Evolutionary conservation across 352 stramenopile genomes (phyloP).

Genomic region (Pythium myriotylum): DNA sequence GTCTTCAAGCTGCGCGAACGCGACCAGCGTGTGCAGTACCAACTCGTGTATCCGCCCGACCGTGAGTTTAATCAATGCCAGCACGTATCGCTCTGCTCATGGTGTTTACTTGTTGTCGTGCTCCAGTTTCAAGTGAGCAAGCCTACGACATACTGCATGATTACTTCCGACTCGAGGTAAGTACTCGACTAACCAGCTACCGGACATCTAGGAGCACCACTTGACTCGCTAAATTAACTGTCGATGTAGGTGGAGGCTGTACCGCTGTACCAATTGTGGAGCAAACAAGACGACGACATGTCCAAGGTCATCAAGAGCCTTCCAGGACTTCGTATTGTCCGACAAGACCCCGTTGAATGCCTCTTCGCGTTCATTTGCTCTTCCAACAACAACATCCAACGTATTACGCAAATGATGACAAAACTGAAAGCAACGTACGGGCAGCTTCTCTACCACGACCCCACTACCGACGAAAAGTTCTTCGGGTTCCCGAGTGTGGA

Average conservation of each 20-base stretch:
- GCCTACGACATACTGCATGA: constrained; percentile 10
- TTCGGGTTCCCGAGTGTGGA: constrained; percentile 88
- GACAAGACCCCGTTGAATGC: constrained; percentile 93
- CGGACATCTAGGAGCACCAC: too few species aligned
- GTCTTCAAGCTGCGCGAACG: constrained; percentile 29
- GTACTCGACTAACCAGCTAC: too few species aligned
- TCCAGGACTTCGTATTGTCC: constrained; percentile 82
- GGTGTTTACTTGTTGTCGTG: too few species aligned
- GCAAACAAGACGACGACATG: constrained; percentile 46
- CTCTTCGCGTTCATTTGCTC: constrained; percentile 95
- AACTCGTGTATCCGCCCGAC: constrained; percentile 20
- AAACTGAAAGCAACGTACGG: constrained; percentile 86
- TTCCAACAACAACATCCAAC: constrained; percentile 96
- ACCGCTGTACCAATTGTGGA: constrained; percentile 53
- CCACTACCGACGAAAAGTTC: constrained; percentile 30
- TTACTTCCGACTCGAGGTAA: constrained; percentile 33
- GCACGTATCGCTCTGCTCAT: too few species aligned
- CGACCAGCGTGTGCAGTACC: constrained; percentile 26
- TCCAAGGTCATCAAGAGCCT: constrained; percentile 65
- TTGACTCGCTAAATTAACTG: not conserved
- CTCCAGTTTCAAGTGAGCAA: constrained; percentile 11
- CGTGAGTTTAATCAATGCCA: constrained; percentile 23
- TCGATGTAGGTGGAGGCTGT: constrained; percentile 32
- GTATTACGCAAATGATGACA: constrained; percentile 91
- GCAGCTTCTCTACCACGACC: constrained; percentile 35